phyloP scores from a whole-genome alignment of 208 protist genomes.

The Acanthamoeba castellanii region DNA sequence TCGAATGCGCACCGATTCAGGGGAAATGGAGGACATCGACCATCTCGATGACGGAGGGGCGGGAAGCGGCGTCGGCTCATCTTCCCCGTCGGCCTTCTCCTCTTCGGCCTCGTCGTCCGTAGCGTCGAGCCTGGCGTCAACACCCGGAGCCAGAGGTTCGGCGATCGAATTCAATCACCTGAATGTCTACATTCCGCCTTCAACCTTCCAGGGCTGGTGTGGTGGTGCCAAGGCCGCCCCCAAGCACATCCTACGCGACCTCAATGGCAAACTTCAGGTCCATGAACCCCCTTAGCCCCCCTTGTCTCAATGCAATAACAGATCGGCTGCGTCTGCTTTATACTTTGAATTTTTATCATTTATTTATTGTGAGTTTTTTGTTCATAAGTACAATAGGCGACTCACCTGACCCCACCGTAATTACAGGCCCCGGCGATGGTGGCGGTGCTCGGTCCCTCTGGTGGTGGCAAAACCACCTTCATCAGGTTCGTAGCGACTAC shows the following conservation, averaged over 20 bases:
- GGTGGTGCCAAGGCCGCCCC: background rate
- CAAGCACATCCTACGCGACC: slow-evolving; percentile 44
- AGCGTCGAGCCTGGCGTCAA: too few relatives aligned
- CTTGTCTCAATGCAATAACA: too few relatives aligned
- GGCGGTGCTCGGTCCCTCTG: slow-evolving; percentile 60
- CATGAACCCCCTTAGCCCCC: background rate
- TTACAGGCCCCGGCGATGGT: slow-evolving; percentile 60
- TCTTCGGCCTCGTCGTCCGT: background rate
- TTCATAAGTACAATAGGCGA: background rate
- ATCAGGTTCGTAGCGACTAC: background rate
- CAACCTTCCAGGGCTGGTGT: background rate
- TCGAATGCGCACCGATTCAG: background rate
- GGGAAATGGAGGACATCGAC: slow-evolving; percentile 5
- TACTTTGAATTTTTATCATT: background rate
- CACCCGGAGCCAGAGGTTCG: background rate
- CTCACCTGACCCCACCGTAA: too few relatives aligned
- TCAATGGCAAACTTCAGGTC: background rate
- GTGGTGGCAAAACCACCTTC: slow-evolving; percentile 73
- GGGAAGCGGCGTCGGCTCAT: background rate
- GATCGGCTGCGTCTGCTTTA: background rate
- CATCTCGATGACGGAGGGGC: background rate
- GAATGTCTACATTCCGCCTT: slow-evolving; percentile 19
- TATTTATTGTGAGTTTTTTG: background rate
- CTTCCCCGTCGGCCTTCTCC: background rate
- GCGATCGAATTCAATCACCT: slow-evolving; percentile 4